Conservation (phyloP, 78 protist genomes). For the Creolimax fragrantissima region DNA sequence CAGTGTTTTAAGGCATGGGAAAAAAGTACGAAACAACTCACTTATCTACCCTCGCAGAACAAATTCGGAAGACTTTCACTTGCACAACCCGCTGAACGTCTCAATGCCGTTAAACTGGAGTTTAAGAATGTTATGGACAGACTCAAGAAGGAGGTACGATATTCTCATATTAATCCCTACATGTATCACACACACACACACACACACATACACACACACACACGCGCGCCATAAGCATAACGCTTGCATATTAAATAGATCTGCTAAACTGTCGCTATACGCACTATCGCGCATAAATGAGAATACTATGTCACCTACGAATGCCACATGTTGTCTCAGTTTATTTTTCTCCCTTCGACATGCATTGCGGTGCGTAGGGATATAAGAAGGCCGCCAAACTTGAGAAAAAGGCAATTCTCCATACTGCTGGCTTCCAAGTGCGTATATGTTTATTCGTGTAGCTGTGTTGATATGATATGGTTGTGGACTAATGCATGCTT, state of each 20-base stretch:
- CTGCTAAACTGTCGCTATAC: background rate
- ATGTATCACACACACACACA: no score
- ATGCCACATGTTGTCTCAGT: background rate
- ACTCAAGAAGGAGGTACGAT: background rate
- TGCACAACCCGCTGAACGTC: background rate
- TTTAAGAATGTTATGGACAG: background rate
- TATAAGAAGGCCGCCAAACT: conserved; percentile 14
- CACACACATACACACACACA: no score
- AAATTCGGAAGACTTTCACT: background rate
- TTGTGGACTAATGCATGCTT: background rate
- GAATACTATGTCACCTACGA: background rate
- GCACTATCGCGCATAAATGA: background rate
- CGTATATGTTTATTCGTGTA: background rate
- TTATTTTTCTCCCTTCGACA: background rate
- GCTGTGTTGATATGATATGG: background rate
- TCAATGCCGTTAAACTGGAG: background rate
- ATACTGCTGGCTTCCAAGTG: background rate
- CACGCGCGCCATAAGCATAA: background rate
- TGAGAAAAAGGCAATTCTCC: background rate
- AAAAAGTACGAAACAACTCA: background rate
- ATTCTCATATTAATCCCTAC: no score
- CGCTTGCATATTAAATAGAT: background rate
- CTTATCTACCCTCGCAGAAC: background rate
- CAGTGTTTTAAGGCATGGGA: background rate
- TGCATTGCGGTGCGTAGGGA: background rate